phyloP scores from a whole-genome alignment of 495 filamentous ascomycete species.

The Aspergillus conjunctus region DNA sequence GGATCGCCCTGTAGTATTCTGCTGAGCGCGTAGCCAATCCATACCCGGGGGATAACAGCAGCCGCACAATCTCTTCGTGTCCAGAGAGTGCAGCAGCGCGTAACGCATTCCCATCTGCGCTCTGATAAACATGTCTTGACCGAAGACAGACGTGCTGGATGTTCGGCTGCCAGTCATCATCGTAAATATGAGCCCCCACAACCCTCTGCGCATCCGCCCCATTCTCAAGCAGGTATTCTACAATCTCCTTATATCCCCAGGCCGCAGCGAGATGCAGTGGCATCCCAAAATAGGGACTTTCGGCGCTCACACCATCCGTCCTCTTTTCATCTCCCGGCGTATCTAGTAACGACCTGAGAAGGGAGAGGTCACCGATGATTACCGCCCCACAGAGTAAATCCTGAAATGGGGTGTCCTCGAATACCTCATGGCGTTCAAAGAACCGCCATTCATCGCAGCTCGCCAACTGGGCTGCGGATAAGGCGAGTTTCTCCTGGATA shows the following conservation, averaged over 20 bases:
- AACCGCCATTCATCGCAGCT: neutral
- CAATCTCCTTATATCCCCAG: neutral
- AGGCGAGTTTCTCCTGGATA: neutral
- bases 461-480: neutral
- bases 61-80: constrained; percentile 8
- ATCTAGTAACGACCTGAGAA: neutral
- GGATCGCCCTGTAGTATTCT: neutral
- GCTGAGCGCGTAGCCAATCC: neutral
- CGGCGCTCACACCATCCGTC: neutral
- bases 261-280: neutral
- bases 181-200: neutral
- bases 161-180: neutral
- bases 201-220: neutral
- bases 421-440: neutral
- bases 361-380: neutral
- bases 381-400: neutral
- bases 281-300: neutral
- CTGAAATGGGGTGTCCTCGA: neutral
- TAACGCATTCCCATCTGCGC: constrained; percentile 9
- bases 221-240: neutral
- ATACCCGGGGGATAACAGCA: constrained; percentile 6
- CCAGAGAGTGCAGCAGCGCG: constrained; percentile 10
- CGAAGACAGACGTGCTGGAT: neutral
- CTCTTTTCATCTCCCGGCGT: neutral
- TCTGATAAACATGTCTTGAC: neutral